Conservation (phyloP, 306 rosid genomes). For the Cucurbita argyrosperma region DNA sequence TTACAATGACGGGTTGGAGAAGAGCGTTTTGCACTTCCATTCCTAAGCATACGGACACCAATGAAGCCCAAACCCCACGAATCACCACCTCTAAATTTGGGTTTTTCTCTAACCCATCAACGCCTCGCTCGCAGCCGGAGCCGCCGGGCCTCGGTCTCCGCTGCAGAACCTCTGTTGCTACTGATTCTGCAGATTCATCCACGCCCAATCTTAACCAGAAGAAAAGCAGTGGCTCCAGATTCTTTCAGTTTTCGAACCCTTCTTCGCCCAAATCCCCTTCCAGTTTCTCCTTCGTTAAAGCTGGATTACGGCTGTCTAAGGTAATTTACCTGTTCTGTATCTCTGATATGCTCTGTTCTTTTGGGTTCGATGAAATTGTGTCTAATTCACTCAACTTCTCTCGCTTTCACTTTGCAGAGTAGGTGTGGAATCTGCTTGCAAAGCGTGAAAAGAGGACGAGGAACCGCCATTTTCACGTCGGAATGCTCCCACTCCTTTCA, state of each 20-base stretch:
- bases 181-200: conserved; percentile 27
- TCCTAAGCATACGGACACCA: conserved; percentile 39
- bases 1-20: conserved; percentile 75
- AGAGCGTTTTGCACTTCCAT: conserved; percentile 85
- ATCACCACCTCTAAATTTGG: conserved; percentile 50
- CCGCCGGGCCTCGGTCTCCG: conserved; percentile 47
- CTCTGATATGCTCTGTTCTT: neutral
- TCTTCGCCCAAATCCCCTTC: conserved; percentile 79
- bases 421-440: conserved; percentile 82
- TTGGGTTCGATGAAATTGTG: neutral
- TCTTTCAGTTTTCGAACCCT: conserved; percentile 48
- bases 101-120: conserved; percentile 77
- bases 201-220: conserved; percentile 39
- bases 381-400: neutral
- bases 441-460: conserved; percentile 72
- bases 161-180: conserved; percentile 47
- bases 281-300: conserved; percentile 63
- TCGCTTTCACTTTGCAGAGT: conserved; percentile 30
- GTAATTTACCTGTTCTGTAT: conserved; percentile 16
- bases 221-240: conserved; percentile 26
- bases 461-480: conserved; percentile 90
- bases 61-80: conserved; percentile 42
- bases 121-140: conserved; percentile 45
- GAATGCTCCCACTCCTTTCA: conserved; percentile 92
- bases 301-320: conserved; percentile 50